A percentile compares a stretch with the other conserved stretches of the same genome.
Conservation (phyloP, 768 basidiomycete species). For the Suillus subalutaceus region DNA sequence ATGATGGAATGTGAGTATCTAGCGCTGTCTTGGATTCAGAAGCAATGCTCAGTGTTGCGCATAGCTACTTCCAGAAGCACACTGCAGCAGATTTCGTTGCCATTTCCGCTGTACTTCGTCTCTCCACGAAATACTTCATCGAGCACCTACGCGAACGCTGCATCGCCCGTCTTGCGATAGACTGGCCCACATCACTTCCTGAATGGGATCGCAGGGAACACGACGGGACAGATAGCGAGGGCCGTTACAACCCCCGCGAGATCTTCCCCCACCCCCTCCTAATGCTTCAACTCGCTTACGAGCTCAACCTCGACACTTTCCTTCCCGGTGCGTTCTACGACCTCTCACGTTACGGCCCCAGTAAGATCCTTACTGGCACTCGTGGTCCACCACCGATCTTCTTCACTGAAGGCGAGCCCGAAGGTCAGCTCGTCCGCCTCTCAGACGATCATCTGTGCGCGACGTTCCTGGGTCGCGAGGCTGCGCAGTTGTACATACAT, state of each 20-base stretch:
- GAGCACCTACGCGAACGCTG: conserved; percentile 66
- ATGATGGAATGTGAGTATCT: conserved; percentile 72
- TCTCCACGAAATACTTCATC: conserved; percentile 78
- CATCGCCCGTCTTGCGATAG: conserved; percentile 55
- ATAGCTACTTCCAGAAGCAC: conserved; percentile 56
- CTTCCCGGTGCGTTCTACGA: conserved; percentile 79
- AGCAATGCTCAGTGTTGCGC: conserved; percentile 1
- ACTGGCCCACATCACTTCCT: conserved; percentile 69
- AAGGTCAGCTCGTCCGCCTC: conserved; percentile 28
- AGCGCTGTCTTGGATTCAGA: not conserved
- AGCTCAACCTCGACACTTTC: conserved; percentile 57
- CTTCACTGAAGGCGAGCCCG: conserved; percentile 17
- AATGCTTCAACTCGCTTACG: conserved; percentile 68
- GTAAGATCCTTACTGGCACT: conserved; percentile 64
- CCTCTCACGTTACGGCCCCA: conserved; percentile 71
- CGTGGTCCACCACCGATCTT: conserved; percentile 35
- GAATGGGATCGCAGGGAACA: conserved; percentile 74
- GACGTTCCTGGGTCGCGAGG: conserved; percentile 66
- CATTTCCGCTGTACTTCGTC: conserved; percentile 65
- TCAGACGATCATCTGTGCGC: conserved; percentile 43
- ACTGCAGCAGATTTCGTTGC: conserved; percentile 58
- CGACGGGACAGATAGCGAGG: conserved; percentile 48
- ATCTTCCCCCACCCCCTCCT: conserved; percentile 68
- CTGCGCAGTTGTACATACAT: conserved; percentile 62
- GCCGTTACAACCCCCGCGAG: conserved; percentile 63